A percentile compares a stretch with the other conserved stretches of the same genome.
Evolutionary conservation across 2,329 filamentous ascomycete genomes (phyloP).

Genomic region (Calonectria montana): DNA sequence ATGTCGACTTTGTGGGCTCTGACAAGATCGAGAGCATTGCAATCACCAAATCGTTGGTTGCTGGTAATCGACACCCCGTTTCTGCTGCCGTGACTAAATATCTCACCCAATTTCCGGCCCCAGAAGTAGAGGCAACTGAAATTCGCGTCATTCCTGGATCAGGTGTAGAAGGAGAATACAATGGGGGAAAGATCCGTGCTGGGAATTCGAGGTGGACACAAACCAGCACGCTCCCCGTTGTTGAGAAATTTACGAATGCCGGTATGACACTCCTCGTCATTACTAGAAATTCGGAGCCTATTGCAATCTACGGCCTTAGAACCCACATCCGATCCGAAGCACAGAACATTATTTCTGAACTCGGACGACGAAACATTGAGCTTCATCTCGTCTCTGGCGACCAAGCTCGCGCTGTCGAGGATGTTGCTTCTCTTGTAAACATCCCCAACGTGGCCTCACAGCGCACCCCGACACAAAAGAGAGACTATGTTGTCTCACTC

Average conservation of each 20-base stretch:
- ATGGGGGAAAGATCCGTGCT: slow-evolving; percentile 48
- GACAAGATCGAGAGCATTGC: slow-evolving; percentile 38
- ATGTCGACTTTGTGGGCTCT: slow-evolving; percentile 33
- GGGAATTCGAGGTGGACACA: slow-evolving; percentile 60
- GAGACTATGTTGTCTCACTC: slow-evolving; percentile 56
- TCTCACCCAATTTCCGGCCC: slow-evolving; percentile 40
- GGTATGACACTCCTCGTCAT: slow-evolving; percentile 45
- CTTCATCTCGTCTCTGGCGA: slow-evolving; percentile 70
- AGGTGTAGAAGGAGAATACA: slow-evolving; percentile 51
- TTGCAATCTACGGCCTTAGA: slow-evolving; percentile 63
- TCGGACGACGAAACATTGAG: slow-evolving; percentile 59
- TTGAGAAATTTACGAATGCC: slow-evolving; percentile 30
- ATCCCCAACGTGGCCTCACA: slow-evolving; percentile 56
- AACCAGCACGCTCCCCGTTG: slow-evolving; percentile 33
- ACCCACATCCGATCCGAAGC: slow-evolving; percentile 53
- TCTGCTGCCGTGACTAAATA: slow-evolving; percentile 58
- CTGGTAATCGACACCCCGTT: slow-evolving; percentile 61
- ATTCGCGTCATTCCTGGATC: slow-evolving; percentile 53
- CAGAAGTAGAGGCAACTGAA: slow-evolving; percentile 31
- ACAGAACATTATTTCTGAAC: slow-evolving; percentile 53
- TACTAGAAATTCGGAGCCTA: slow-evolving; percentile 41
- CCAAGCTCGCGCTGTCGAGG: slow-evolving; percentile 58
- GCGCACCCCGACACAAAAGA: slow-evolving; percentile 65
- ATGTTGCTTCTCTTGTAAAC: slow-evolving; percentile 57
- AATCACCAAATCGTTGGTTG: slow-evolving; percentile 45